phyloP scores from a whole-genome alignment of 176 grass and related monocot genomes.

The Coix lacrymajobi region DNA sequence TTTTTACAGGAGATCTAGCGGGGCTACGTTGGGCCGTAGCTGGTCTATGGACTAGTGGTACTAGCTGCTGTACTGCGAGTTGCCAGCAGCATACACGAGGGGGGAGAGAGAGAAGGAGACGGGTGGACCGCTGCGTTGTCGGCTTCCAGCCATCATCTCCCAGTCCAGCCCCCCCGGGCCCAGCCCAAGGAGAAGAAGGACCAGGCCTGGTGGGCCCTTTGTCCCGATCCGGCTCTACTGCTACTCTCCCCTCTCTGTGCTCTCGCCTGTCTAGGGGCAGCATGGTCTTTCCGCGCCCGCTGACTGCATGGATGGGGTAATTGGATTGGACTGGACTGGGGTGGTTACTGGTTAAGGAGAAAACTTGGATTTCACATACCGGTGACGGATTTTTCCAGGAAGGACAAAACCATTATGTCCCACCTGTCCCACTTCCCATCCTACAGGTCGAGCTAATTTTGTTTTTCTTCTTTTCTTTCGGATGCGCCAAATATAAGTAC shows the following conservation, averaged over 20 bases:
- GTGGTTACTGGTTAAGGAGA: too few species aligned
- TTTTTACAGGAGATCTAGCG: not conserved
- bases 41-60: not conserved
- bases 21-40: not conserved
- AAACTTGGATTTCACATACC: too few species aligned
- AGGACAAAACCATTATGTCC: too few species aligned
- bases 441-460: too few species aligned
- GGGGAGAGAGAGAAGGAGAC: not conserved
- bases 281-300: constrained; percentile 15
- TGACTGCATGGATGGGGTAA: too few species aligned
- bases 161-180: not conserved
- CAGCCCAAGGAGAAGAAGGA: not conserved
- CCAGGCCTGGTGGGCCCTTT: not conserved
- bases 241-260: not conserved
- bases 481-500: too few species aligned
- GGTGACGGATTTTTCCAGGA: too few species aligned
- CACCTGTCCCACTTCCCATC: too few species aligned
- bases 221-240: not conserved
- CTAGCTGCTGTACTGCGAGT: not conserved
- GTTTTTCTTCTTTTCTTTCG: too few species aligned
- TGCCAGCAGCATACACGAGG: not conserved
- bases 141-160: constrained; percentile 27
- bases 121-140: constrained; percentile 66
- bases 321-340: too few species aligned
- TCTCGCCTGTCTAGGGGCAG: not conserved